Conservation (phyloP, 2,329 filamentous ascomycete genomes). For the Penicillium fuscoglaucum region DNA sequence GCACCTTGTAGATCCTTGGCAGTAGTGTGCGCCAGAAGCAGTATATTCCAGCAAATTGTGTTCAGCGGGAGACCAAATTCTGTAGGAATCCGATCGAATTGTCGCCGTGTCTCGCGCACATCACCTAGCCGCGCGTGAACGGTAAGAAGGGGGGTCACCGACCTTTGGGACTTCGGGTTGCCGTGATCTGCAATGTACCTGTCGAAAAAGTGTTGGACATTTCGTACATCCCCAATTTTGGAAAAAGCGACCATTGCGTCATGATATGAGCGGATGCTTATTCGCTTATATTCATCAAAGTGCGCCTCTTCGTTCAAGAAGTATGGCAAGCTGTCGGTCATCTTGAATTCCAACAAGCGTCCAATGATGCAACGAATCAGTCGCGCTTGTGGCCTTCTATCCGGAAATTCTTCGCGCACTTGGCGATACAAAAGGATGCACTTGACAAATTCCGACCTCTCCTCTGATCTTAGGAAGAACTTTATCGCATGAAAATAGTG, state of each 20-base stretch:
- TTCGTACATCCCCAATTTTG: constrained; percentile 47
- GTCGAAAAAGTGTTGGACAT: constrained; percentile 49
- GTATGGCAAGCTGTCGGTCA: constrained; percentile 40
- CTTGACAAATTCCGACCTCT: constrained; percentile 30
- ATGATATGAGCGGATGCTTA: constrained; percentile 37
- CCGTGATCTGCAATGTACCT: constrained; percentile 43
- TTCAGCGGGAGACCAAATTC: constrained; percentile 61
- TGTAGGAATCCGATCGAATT: constrained; percentile 62
- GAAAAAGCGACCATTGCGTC: constrained; percentile 46
- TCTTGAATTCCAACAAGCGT: constrained; percentile 30
- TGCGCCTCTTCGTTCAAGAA: constrained; percentile 44
- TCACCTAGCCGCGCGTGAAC: constrained; percentile 71
- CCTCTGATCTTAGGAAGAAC: constrained; percentile 27
- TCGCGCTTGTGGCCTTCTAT: constrained; percentile 19
- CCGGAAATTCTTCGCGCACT: constrained; percentile 37
- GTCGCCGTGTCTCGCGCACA: constrained; percentile 56
- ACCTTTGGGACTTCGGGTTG: constrained; percentile 30
- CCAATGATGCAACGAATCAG: constrained; percentile 31
- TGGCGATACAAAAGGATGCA: constrained; percentile 45
- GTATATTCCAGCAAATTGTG: constrained; percentile 68
- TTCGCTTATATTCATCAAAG: constrained; percentile 30
- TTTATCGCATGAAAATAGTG: constrained; percentile 30
- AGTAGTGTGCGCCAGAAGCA: constrained; percentile 70
- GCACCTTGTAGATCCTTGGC: constrained; percentile 67
- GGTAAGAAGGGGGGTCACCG: constrained; percentile 62